These are phyloP conservation scores for Cercospora sp. DNA, from an alignment of 2,329 filamentous ascomycete genomes.

Conservation along the genomic window DNA sequence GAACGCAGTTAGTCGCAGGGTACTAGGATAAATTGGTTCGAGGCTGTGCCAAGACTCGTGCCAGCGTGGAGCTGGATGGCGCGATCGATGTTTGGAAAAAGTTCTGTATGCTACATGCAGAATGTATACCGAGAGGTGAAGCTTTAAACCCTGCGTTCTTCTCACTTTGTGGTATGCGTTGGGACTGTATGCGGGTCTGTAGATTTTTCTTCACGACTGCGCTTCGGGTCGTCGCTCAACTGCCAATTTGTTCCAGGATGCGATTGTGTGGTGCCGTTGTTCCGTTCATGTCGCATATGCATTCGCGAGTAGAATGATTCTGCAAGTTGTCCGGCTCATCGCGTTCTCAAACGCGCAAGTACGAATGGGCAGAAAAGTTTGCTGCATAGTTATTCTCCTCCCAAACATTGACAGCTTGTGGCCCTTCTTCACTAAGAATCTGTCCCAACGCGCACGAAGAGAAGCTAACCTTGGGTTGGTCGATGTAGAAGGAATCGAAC, in stretches of 20 bases:
- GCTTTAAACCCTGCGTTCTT: not conserved
- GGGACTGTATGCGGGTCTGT: not conserved
- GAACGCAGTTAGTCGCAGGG: not conserved
- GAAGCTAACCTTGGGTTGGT: conserved; percentile 51
- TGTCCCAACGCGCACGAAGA: conserved; percentile 59
- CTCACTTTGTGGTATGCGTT: not conserved
- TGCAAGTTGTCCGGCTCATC: conserved; percentile 12
- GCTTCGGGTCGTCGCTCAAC: not conserved
- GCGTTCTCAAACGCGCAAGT: not conserved
- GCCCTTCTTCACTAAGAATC: conserved; percentile 58
- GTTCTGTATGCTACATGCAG: not conserved
- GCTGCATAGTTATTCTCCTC: not conserved
- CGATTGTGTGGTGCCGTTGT: not conserved
- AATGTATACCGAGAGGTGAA: not conserved
- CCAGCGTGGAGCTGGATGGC: conserved; percentile 5
- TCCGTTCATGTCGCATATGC: not conserved
- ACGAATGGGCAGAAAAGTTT: not conserved
- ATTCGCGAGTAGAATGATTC: not conserved
- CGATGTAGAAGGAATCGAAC: conserved; percentile 39
- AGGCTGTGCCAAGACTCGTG: not conserved
- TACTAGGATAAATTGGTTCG: not conserved
- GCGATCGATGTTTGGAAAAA: not conserved
- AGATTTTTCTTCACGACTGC: not conserved
- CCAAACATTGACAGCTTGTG: conserved; percentile 36
- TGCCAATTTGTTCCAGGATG: not conserved